Base-by-base conservation (phyloP, 371 early-diverging fungal species). In the Circinella umbellata region DNA sequence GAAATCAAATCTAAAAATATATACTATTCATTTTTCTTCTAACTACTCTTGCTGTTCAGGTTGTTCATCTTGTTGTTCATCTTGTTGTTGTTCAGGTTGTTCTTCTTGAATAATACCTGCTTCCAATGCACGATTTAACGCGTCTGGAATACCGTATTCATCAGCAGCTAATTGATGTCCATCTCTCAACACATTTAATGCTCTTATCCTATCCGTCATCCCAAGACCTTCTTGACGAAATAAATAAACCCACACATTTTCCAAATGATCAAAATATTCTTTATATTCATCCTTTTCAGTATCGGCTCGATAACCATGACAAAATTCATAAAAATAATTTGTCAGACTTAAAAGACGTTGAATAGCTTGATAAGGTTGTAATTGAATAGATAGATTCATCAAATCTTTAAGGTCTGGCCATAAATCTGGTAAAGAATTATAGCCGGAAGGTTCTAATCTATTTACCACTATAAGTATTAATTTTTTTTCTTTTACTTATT, bases 281-380 rank as follows among this genome's bases (percentile, higher is more conserved):
- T 76, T 51, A 15, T 67, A 80, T 46, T 70, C 74, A n/a, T 67
- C 37, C n/a, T 65, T 39, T 48, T 78, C 76, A 9, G 76, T 74
- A 11, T 76, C 76, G 17, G 73, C 69, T 35, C 75, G 63, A 55
- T 73, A 80, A 1, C 71, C 78, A 14, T 71, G 71, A 63, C 78
- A 80, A 54, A 69, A 78, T 10, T 78, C 81, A 55, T 80, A 78
- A 55, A 80, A 80, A 39, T 78, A 74, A n/a, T 70, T 67, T 6
- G 81, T 78, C 14, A 73, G 66, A 34, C 63, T 68, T 14, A 80
- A 60, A 15, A 80, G 38, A 13, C 73, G 67, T 35, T 80, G 81
- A 17, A 80, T 69, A 11, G 74, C 69, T 47, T 70, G 67, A 11
- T 67, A 17, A n/a, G 72, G 53, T 35, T 63, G 61, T 9, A 79